A percentile compares a stretch with the other conserved stretches of the same genome.
These are phyloP conservation scores for Lathyrus aphaca DNA, from an alignment of 306 rosid species.

Conservation along the genomic window DNA sequence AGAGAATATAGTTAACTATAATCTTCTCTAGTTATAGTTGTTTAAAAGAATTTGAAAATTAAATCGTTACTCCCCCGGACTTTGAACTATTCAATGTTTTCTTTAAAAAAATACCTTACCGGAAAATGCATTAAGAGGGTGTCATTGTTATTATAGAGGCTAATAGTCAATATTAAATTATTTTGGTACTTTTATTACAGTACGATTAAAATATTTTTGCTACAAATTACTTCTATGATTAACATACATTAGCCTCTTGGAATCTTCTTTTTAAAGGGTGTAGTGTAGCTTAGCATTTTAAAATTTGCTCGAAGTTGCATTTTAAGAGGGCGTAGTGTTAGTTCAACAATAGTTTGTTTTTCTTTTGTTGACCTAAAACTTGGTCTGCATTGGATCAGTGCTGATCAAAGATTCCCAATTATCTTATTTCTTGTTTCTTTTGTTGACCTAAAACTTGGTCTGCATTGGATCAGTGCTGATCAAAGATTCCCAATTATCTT, in stretches of 20 bases:
- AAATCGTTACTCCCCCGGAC: too few species aligned
- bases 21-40: background rate
- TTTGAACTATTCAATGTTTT: too few species aligned
- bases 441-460: conserved; percentile 20
- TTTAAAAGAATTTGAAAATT: too few species aligned
- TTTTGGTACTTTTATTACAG: too few species aligned
- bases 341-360: background rate
- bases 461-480: conserved; percentile 19
- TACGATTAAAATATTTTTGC: too few species aligned
- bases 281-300: conserved; percentile 1
- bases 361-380: conserved; percentile 20
- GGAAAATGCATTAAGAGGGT: too few species aligned
- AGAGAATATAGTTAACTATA: conserved; percentile 4
- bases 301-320: conserved; percentile 3
- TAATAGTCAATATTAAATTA: too few species aligned
- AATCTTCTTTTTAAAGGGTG: background rate
- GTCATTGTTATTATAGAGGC: too few species aligned
- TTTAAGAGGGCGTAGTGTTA: background rate
- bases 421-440: conserved; percentile 8
- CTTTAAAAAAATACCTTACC: too few species aligned
- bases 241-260: too few species aligned
- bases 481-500: conserved; percentile 11
- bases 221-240: too few species aligned
- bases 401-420: conserved; percentile 20
- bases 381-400: conserved; percentile 10